Percentiles rank a stretch among this genome's conserved stretches.
phyloP scores from a whole-genome alignment of 2,329 filamentous ascomycete genomes.

The Lecanicillium sp. region DNA sequence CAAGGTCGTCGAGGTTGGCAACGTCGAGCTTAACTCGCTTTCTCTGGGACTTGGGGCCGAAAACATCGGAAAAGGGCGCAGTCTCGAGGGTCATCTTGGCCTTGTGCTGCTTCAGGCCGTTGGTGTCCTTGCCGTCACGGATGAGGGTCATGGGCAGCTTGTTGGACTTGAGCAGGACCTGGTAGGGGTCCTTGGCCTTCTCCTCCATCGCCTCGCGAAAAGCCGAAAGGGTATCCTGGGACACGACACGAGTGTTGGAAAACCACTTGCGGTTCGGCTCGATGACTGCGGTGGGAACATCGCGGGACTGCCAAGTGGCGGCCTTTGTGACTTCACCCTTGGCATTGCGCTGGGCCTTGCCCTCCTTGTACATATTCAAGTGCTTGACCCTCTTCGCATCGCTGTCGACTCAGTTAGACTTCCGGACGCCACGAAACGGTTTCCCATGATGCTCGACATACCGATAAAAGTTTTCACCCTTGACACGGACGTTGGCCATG shows the following conservation, averaged over 20 bases:
- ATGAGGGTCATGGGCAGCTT: constrained; percentile 96
- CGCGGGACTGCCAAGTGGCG: constrained; percentile 76
- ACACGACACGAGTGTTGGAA: constrained; percentile 83
- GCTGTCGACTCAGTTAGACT: constrained; percentile 25
- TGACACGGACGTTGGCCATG: constrained; percentile 84
- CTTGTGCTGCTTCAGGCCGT: constrained; percentile 84
- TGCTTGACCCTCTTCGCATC: constrained; percentile 81
- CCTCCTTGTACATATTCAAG: constrained; percentile 86
- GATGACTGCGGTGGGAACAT: constrained; percentile 75
- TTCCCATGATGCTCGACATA: constrained; percentile 33
- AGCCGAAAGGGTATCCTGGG: constrained; percentile 76
- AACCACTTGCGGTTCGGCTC: constrained; percentile 99
- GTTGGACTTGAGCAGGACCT: constrained; percentile 92
- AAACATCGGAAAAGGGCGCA: constrained; percentile 79
- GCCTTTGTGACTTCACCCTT: constrained; percentile 78
- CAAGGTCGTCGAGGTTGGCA: constrained; percentile 74
- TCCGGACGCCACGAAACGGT: neutral
- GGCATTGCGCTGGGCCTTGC: constrained; percentile 74
- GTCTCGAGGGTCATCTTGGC: constrained; percentile 92
- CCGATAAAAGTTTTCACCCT: constrained; percentile 98
- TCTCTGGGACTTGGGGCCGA: constrained; percentile 86
- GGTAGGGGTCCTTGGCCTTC: constrained; percentile 83
- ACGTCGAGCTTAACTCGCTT: constrained; percentile 89
- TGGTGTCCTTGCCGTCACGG: constrained; percentile 64
- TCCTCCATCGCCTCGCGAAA: constrained; percentile 92